Evolutionary conservation across 371 early-diverging fungal genomes (phyloP), one percentile per base, ranked within the genome.

Genomic region (Lichtheimia ramosa): DNA sequence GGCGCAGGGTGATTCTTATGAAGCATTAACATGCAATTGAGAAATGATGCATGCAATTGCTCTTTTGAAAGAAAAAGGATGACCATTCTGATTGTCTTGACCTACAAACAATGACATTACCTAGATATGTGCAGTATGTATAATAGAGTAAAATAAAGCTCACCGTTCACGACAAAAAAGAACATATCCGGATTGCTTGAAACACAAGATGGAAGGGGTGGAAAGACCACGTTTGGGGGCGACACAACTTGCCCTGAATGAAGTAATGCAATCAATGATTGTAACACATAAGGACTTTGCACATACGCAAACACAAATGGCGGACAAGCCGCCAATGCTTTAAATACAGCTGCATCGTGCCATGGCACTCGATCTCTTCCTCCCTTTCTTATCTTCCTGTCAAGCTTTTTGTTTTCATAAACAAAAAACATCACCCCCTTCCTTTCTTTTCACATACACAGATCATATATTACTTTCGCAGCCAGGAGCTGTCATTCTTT

Each of bases 241-340:
- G 25, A 62, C 64, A 64, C 61, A 64, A 64, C 28, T 42, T 15
- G 58, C 39, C 53, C 52, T 58, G 58, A 66, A 58, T 61, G 59
- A 57, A 60, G 56, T 21, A 61, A 69, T 64, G 64, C 64, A 69
- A 69, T 69, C 61, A 58, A 63, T 69, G 48, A 46, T 64, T 64
- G 69, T 69, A 43, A 62, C 24, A 69, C 69, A 41, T 55, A 27
- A 54, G 24, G 49, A 51, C 14, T 58, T 58, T 58, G 42, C 58
- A 43, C 21, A 46, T 46, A 18, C 46, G 21, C 46, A 20, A 40
- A 20, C n/a, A 46, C 21, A 16, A 21, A 46, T 21, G 46, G 46
- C 18, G 18, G 46, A 46, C 46, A n/a, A 18, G 2, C n/a, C 18
- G 46, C 46, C 46, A 46, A n/a, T 21, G 46, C 46, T 34, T 34